These are phyloP conservation scores for Aspergillus sojae DNA, from an alignment of 2,329 filamentous ascomycete genomes.

Conservation along the genomic window DNA sequence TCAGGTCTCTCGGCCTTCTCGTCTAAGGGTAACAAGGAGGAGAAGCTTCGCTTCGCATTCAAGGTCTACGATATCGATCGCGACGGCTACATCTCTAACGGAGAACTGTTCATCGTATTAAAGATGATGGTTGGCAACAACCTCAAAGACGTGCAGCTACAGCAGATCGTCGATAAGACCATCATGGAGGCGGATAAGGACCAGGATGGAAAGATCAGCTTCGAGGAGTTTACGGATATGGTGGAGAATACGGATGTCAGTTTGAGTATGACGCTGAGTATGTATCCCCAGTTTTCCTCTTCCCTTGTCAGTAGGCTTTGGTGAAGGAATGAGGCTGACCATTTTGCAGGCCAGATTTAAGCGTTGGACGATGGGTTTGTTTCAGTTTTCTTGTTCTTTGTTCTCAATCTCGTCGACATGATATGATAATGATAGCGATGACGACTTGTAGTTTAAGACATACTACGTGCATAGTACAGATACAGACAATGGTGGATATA, in stretches of 20 bases:
- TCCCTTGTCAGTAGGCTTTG: background rate
- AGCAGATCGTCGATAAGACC: constrained; percentile 99
- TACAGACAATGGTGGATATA: background rate
- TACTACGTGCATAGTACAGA: background rate
- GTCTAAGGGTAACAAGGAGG: constrained; percentile 97
- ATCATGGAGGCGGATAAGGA: constrained; percentile 99
- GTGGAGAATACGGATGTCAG: constrained; percentile 85
- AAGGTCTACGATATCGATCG: constrained; percentile 99
- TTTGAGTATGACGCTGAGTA: constrained; percentile 69
- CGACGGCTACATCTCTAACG: constrained; percentile 97
- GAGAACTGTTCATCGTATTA: constrained; percentile 96
- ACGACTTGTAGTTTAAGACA: constrained; percentile 16
- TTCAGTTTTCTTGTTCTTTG: background rate
- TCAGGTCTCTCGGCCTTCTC: constrained; percentile 93
- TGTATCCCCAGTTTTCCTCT: constrained; percentile 28
- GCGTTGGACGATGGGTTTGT: background rate
- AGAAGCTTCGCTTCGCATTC: constrained; percentile 97
- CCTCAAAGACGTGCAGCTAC: constrained; percentile 96
- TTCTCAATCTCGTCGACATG: constrained; percentile 2
- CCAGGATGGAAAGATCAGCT: constrained; percentile 96
- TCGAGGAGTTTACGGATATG: constrained; percentile 99
- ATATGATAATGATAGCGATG: constrained; percentile 21
- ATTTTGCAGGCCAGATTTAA: constrained; percentile 23
- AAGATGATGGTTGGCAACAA: constrained; percentile 99
- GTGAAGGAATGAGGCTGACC: constrained; percentile 9